A percentile compares a stretch with the other conserved stretches of the same genome.
Conservation (phyloP, 805 yeast genomes). For the Myxozyma mucilagina region DNA sequence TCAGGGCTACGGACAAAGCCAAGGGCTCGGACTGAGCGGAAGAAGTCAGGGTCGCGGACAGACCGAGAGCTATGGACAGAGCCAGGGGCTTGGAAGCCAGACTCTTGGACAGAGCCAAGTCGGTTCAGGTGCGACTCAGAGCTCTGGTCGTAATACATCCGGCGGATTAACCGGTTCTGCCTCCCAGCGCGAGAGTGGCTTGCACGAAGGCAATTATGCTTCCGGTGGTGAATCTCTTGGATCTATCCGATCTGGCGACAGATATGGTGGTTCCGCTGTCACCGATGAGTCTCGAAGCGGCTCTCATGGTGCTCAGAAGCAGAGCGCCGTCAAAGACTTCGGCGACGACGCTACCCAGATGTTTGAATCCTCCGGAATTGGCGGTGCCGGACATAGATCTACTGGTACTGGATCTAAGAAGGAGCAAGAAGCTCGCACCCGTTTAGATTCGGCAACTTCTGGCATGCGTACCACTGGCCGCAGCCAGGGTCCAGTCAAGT, state of each 20-base stretch:
- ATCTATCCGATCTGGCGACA: neutral
- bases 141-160: neutral
- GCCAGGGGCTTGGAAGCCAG: neutral
- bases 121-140: too few species aligned
- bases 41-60: too few species aligned
- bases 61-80: too few species aligned
- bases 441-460: neutral
- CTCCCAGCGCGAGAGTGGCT: neutral
- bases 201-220: neutral
- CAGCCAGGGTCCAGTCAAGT: conserved; percentile 2
- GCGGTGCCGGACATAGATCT: neutral
- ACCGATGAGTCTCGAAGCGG: neutral
- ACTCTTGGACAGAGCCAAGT: too few species aligned
- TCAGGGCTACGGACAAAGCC: neutral
- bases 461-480: neutral
- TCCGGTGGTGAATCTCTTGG: conserved; percentile 2
- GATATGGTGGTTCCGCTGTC: neutral
- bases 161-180: neutral
- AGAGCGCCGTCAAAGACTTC: neutral
- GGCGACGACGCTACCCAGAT: neutral
- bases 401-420: neutral
- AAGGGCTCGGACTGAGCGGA: neutral
- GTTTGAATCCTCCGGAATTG: neutral
- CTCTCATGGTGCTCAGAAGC: neutral
- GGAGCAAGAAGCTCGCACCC: neutral